phyloP scores from a whole-genome alignment of 495 filamentous ascomycete genomes.

The Parathielavia hyrcaniae region DNA sequence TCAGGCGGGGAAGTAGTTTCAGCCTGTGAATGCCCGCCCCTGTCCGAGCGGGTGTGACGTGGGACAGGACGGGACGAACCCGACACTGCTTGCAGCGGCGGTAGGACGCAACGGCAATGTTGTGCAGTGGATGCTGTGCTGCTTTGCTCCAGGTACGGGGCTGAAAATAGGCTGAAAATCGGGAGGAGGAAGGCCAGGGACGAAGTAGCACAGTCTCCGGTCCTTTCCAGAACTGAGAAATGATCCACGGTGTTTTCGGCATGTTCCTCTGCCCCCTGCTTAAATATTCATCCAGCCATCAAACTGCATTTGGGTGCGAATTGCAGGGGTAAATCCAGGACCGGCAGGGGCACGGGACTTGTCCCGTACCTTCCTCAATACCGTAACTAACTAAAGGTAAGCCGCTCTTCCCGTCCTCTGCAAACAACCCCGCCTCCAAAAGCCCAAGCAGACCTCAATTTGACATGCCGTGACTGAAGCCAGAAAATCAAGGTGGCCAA shows the following conservation, averaged over 20 bases:
- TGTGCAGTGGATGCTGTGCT: background rate
- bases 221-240: no score
- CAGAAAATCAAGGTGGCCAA: no score
- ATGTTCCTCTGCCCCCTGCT: background rate
- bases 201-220: no score
- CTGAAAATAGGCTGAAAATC: background rate
- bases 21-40: background rate
- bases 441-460: no score
- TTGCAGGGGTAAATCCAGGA: no score
- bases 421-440: no score
- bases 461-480: no score
- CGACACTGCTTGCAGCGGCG: background rate
- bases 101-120: background rate
- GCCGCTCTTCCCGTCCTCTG: no score
- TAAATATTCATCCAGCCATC: conserved; percentile 8
- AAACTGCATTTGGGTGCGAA: background rate
- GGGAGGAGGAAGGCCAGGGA: no score
- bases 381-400: no score
- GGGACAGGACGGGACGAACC: conserved; percentile 6
- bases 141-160: background rate
- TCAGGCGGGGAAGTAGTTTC: background rate
- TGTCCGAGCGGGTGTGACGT: background rate
- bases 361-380: no score
- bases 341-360: no score
- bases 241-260: background rate